phyloP scores from a whole-genome alignment of 1,139 yeast species.

The Kodamaea sp. region DNA sequence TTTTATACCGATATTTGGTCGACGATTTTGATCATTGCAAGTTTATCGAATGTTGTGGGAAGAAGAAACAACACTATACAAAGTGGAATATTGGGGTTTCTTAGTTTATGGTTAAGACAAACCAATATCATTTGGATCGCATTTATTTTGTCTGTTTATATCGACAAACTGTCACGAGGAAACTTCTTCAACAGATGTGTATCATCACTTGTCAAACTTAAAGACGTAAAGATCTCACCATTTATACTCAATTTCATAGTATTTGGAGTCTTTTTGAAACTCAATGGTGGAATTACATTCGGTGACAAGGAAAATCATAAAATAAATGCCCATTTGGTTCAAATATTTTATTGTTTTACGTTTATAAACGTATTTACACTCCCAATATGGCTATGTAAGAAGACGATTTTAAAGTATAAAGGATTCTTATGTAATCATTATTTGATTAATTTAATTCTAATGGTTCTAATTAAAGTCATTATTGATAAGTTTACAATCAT shows the following conservation, averaged over 20 bases:
- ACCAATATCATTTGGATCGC: conserved; percentile 88
- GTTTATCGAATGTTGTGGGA: conserved; percentile 33
- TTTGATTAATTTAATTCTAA: conserved; percentile 16
- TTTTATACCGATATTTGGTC: conserved; percentile 97
- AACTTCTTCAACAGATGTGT: conserved; percentile 10
- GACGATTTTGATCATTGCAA: conserved; percentile 54
- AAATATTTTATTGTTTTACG: conserved; percentile 69
- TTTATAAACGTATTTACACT: conserved; percentile 62
- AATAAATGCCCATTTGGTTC: conserved; percentile 70
- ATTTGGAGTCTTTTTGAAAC: conserved; percentile 54
- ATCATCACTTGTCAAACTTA: too few species aligned
- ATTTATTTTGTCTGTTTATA: conserved; percentile 53
- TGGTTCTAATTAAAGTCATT: conserved; percentile 40
- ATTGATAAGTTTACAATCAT: conserved; percentile 64
- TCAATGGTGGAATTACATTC: conserved; percentile 78
- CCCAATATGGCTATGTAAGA: conserved; percentile 61
- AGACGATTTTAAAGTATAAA: conserved; percentile 35
- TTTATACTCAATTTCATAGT: conserved; percentile 47
- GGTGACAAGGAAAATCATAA: conserved; percentile 87
- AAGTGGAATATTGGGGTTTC: conserved; percentile 48
- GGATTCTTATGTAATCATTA: conserved; percentile 19
- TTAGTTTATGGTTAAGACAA: conserved; percentile 75
- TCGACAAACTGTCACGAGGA: conserved; percentile 40
- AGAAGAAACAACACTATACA: conserved; percentile 17
- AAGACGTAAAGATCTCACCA: conserved; percentile 39